phyloP scores from a whole-genome alignment of 2,329 filamentous ascomycete species.

The Diplodia scrobiculata region DNA sequence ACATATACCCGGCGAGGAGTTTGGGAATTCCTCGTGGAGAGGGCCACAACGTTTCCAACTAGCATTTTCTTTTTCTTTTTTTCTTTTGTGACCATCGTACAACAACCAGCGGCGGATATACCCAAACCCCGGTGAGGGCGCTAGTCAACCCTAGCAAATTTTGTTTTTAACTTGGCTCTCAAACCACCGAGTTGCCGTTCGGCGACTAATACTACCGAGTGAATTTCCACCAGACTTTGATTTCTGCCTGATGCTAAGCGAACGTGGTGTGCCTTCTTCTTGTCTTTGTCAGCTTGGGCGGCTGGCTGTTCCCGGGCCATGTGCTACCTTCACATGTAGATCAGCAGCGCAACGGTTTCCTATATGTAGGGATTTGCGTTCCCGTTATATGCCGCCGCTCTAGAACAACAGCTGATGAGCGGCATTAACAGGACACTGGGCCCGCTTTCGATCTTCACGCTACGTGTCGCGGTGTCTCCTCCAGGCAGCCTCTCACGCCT shows the following conservation, averaged over 20 bases:
- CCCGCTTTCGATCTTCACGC: constrained; percentile 3
- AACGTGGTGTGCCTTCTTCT: background rate
- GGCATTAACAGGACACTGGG: background rate
- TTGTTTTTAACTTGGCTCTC: background rate
- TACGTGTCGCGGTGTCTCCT: constrained; percentile 5
- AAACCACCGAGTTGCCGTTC: background rate
- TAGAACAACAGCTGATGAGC: background rate
- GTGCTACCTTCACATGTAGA: background rate
- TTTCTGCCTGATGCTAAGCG: background rate
- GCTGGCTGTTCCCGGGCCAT: background rate
- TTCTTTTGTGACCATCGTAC: constrained; percentile 30
- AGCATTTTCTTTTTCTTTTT: constrained; percentile 30
- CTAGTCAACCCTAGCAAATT: constrained; percentile 31
- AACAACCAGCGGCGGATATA: constrained; percentile 45
- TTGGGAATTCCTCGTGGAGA: constrained; percentile 36
- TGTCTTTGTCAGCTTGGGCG: too few relatives aligned
- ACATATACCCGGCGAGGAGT: constrained; percentile 43
- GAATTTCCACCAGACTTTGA: background rate
- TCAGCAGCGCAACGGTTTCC: background rate
- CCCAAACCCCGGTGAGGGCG: constrained; percentile 41
- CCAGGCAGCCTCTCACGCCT: background rate
- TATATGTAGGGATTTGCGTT: background rate
- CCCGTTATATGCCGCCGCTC: background rate
- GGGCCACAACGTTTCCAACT: constrained; percentile 33
- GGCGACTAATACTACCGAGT: constrained; percentile 8